Evolutionary conservation across 441 rosid genomes (phyloP), one percentile per base, ranked within the genome.

Genomic region (Cnidoscolus chayamansa): DNA sequence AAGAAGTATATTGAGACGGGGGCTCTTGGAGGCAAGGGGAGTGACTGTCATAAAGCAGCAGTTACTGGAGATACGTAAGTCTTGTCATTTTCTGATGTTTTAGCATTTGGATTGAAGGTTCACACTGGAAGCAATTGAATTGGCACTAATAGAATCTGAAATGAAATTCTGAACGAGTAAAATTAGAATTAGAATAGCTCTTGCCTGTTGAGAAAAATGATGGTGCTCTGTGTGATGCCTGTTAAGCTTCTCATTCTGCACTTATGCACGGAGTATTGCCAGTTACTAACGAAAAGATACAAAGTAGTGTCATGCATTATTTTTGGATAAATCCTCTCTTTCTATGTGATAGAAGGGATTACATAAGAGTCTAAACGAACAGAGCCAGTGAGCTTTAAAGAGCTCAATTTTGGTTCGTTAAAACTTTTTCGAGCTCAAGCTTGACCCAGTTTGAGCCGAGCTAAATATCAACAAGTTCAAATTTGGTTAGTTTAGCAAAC

Each of bases 21-120:
- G 25, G 99, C 90, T 54, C 92, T 91, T 56, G 99, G 98, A 67
- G 99, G 98, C 77, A 95, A 95, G 80, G 98, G 99, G 69, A 95
- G 99, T 63, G 97, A 92, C 55, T 79, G 95, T 63, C 98, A 95
- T 78, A 95, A 93, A 86, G 99, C 99, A 63, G 99, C 99, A 47
- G 78, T 95, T 54, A 93, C 99, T 13, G 99, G 99, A 75, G 98
- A 95, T 68, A 95, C 97, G 97, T 91, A 87, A 89, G 98, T 81
- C 68, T 65, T 75, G 63, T 32, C 35, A 11, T 37, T 35, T 4
- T 19, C 25, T 65, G 10, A 7, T 25, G 35, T 31, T 30, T n/a
- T n/a, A 15, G 31, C 40, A 37, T 12, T 48, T 12, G 10, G 8
- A 48, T 56, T 56, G 60, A 20, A 20, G 32, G 12, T 15, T 65